phyloP scores from a whole-genome alignment of 2,329 filamentous ascomycete species.

The Venturia effusa region DNA sequence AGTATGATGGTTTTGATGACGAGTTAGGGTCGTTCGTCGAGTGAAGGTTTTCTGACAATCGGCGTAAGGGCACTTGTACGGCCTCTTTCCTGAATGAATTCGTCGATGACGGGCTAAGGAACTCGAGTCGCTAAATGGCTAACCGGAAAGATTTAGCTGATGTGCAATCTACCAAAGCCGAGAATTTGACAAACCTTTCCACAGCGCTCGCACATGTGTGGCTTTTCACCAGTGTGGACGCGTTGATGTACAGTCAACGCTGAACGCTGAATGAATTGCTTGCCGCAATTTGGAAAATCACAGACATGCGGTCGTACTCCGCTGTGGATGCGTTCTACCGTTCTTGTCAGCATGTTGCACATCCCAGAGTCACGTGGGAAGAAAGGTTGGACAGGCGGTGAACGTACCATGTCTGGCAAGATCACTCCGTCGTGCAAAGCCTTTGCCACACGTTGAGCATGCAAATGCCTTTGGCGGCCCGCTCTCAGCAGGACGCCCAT shows the following conservation, averaged over 20 bases:
- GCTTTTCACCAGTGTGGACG: constrained; percentile 96
- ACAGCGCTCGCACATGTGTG: constrained; percentile 93
- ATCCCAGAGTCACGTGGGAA: background rate
- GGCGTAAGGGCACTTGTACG: constrained; percentile 94
- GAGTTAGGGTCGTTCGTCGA: constrained; percentile 82
- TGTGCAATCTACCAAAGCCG: background rate
- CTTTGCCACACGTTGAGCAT: constrained; percentile 82
- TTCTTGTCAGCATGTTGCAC: constrained; percentile 1
- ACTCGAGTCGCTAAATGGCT: constrained; percentile 95
- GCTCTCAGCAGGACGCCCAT: constrained; percentile 33
- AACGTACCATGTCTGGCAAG: constrained; percentile 85
- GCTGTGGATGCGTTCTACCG: constrained; percentile 82
- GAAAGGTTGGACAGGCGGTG: background rate
- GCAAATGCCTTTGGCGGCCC: constrained; percentile 66
- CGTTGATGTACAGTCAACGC: constrained; percentile 91
- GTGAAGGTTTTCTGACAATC: constrained; percentile 99
- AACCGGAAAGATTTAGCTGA: constrained; percentile 12
- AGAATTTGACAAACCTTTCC: constrained; percentile 58
- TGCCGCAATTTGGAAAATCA: constrained; percentile 78
- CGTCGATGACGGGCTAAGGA: constrained; percentile 86
- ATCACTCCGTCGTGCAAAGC: constrained; percentile 88
- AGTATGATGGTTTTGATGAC: constrained; percentile 92
- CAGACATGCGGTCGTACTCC: constrained; percentile 86
- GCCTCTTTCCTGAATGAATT: constrained; percentile 89
- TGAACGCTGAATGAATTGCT: constrained; percentile 94